These are phyloP conservation scores for Eucalyptus pumila DNA, from an alignment of 345 rosid species.

Conservation along the genomic window DNA sequence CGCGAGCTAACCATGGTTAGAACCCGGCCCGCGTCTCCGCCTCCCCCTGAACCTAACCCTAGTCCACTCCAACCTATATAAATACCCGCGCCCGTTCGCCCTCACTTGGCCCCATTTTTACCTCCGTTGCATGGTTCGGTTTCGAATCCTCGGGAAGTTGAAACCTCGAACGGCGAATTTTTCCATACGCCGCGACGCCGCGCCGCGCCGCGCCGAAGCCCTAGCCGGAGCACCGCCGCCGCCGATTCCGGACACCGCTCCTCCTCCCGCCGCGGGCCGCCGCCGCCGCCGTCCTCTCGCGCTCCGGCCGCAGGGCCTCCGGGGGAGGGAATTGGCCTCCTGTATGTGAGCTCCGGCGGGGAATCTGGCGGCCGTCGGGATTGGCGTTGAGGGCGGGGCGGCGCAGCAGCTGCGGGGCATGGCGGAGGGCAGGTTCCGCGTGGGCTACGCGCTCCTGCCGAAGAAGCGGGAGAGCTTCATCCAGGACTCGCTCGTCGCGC, in stretches of 20 bases:
- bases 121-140: neutral
- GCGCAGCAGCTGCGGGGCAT: neutral
- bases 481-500: slow-evolving; percentile 26
- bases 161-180: neutral
- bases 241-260: neutral
- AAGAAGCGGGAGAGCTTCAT: slow-evolving; percentile 53
- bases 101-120: no score
- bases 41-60: neutral
- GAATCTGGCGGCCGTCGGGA: neutral
- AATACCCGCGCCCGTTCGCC: neutral
- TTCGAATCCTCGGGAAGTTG: neutral
- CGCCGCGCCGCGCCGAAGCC: neutral
- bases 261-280: no score
- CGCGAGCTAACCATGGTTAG: neutral
- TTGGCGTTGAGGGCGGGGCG: neutral
- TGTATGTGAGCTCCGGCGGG: neutral
- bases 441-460: slow-evolving; percentile 51
- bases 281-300: neutral
- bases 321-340: neutral
- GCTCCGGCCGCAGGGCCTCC: neutral
- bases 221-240: neutral
- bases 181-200: neutral
- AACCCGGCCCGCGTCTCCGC: neutral
- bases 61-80: neutral
- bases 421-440: neutral